Base-by-base conservation (phyloP, 768 basidiomycete species). In the Naganishia onofrii region DNA sequence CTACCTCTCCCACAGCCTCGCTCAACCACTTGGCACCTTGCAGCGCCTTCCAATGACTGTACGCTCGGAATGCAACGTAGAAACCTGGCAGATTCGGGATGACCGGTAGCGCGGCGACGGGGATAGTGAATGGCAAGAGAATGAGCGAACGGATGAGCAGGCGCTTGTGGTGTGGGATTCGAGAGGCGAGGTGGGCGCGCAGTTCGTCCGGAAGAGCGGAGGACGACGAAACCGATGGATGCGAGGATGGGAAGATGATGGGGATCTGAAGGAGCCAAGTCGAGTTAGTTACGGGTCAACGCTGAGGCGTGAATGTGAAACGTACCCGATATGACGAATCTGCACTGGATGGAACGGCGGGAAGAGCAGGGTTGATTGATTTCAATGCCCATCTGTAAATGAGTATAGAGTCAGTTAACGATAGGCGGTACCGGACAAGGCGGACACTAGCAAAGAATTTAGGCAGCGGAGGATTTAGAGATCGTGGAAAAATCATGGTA, bases 31-130 rank as follows among this genome's bases (percentile, higher is more conserved):
- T 38, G 0, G 79, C 80, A 0, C 81, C 80, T 51, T 78, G 70
- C 72, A 73, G 77, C 2, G 82, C 79, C 71, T 75, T 76, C 73
- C 76, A 82, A 64, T 82, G 81, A 15, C 77, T 78, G 75, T 77
- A 82, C n/a, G 80, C 80, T 53, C 82, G 72, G 79, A 80, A 82
- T 2, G 81, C 74, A 34, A 81, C 80, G 77, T 81, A 81, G 74
- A 82, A 81, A 56, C 80, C 70, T 12, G 81, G 81, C 70, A 74
- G 80, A 71, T 82, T 81, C 56, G 82, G 82, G 12, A 82, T 63
- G 69, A 82, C 66, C 42, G 82, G 81, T 52, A 82, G 71, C 54
- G 81, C 71, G 12, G 78, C 81, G 72, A 82, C 80, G 6, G 81
- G 82, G 32, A 67, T 74, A 2, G 79, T 80, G 52, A 80, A n/a